Evolutionary conservation across 2,329 filamentous ascomycete species (phyloP).

Genomic region (Colletotrichum australisinense): DNA sequence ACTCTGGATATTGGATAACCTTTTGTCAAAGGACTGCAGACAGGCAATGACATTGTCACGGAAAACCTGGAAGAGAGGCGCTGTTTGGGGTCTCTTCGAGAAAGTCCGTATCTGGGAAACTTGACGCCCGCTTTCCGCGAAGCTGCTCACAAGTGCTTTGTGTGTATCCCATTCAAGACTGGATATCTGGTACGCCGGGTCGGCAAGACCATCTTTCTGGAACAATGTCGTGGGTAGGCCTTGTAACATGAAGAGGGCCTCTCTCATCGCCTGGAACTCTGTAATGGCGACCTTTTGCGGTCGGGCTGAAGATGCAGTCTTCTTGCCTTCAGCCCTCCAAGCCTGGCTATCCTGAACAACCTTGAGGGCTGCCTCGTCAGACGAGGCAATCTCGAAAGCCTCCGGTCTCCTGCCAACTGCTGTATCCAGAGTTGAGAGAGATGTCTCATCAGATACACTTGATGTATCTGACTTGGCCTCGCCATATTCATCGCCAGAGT

Average conservation of each 20-base stretch:
- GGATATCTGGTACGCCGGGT: slow-evolving; percentile 56
- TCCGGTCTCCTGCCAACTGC: slow-evolving; percentile 43
- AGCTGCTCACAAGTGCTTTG: slow-evolving; percentile 58
- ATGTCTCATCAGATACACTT: slow-evolving; percentile 48
- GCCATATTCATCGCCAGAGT: slow-evolving; percentile 67
- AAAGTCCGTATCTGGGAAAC: slow-evolving; percentile 60
- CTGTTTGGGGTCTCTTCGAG: slow-evolving; percentile 53
- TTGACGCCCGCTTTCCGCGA: slow-evolving; percentile 59
- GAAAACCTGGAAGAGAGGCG: slow-evolving; percentile 77
- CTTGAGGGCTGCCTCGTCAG: slow-evolving; percentile 45
- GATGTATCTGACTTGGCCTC: slow-evolving; percentile 49
- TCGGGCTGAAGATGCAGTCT: slow-evolving; percentile 3
- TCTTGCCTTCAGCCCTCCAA: slow-evolving; percentile 50
- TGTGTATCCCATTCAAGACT: slow-evolving; percentile 63
- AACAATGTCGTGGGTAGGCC: slow-evolving; percentile 83
- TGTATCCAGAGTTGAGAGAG: slow-evolving; percentile 47
- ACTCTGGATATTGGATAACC: slow-evolving; percentile 70
- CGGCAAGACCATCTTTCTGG: slow-evolving; percentile 51
- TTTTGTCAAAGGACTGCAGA: slow-evolving; percentile 67
- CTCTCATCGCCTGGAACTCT: slow-evolving; percentile 41
- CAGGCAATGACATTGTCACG: slow-evolving; percentile 70
- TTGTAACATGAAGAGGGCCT: slow-evolving; percentile 83
- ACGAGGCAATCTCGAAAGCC: slow-evolving; percentile 44
- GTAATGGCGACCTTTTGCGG: slow-evolving; percentile 32
- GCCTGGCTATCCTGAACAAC: slow-evolving; percentile 55